phyloP scores from a whole-genome alignment of 345 rosid species.

The Cardamine resedifolia region DNA sequence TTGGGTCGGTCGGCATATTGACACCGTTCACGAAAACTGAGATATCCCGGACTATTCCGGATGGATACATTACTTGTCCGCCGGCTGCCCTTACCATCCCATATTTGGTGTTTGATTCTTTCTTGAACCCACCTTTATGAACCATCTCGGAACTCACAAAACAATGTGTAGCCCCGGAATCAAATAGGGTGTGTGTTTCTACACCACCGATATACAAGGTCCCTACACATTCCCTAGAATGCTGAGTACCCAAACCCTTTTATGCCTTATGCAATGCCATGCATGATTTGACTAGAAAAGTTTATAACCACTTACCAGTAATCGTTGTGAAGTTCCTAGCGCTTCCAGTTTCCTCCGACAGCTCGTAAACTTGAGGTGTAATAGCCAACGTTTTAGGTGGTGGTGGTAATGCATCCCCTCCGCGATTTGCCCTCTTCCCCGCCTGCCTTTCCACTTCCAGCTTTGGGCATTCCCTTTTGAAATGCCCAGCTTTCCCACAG shows the following conservation, averaged over 20 bases:
- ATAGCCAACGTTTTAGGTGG: rapidly evolving
- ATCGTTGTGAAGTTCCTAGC: background rate
- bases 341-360: too few species aligned
- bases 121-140: background rate
- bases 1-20: too few species aligned
- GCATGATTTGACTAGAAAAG: too few species aligned
- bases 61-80: too few species aligned
- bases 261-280: too few species aligned
- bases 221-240: background rate
- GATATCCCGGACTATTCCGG: too few species aligned
- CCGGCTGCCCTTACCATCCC: background rate
- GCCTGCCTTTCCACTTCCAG: background rate
- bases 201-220: background rate
- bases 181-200: background rate
- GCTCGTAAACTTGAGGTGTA: background rate
- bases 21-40: too few species aligned
- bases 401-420: background rate
- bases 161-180: background rate
- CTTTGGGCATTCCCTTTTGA: background rate
- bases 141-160: background rate
- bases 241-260: too few species aligned
- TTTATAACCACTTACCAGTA: too few species aligned
- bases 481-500: background rate
- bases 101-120: background rate
- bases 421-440: rapidly evolving